phyloP scores from a whole-genome alignment of 1,284 basidiomycete genomes.

The Athelia sp. region DNA sequence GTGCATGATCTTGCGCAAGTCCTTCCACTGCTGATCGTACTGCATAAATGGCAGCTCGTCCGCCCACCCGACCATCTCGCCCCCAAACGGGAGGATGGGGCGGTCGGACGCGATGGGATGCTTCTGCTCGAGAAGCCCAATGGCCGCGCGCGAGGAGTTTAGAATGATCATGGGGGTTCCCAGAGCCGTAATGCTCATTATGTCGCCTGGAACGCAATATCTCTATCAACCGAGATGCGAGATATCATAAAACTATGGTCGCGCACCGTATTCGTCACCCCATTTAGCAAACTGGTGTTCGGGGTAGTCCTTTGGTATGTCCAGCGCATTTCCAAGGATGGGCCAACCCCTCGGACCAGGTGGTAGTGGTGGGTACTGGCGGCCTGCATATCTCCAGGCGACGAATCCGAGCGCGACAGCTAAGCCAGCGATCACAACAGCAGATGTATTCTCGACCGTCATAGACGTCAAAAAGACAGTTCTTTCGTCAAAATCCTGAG shows the following conservation, averaged over 20 bases:
- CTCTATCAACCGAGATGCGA: background rate
- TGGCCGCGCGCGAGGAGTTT: slow-evolving; percentile 32
- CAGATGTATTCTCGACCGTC: no score
- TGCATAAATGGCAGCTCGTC: slow-evolving; percentile 32
- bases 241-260: background rate
- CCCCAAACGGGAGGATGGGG: slow-evolving; percentile 32
- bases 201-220: slow-evolving; percentile 27
- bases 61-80: slow-evolving; percentile 42
- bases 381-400: no score
- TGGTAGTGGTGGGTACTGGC: slow-evolving; percentile 4
- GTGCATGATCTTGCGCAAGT: slow-evolving; percentile 36
- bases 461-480: no score
- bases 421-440: no score
- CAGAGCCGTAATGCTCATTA: slow-evolving; percentile 31
- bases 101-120: slow-evolving; percentile 42
- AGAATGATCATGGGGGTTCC: slow-evolving; percentile 40
- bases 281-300: slow-evolving; percentile 9
- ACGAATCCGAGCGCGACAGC: no score
- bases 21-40: slow-evolving; percentile 33
- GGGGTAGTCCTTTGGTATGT: slow-evolving; percentile 9
- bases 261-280: slow-evolving; percentile 13
- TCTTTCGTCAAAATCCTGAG: no score
- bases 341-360: slow-evolving; percentile 12
- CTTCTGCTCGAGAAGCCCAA: slow-evolving; percentile 42
- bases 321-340: slow-evolving; percentile 13